A percentile compares a stretch with the other conserved stretches of the same genome.
Conservation (phyloP, 768 basidiomycete species). For the Tulasnella sp. region DNA sequence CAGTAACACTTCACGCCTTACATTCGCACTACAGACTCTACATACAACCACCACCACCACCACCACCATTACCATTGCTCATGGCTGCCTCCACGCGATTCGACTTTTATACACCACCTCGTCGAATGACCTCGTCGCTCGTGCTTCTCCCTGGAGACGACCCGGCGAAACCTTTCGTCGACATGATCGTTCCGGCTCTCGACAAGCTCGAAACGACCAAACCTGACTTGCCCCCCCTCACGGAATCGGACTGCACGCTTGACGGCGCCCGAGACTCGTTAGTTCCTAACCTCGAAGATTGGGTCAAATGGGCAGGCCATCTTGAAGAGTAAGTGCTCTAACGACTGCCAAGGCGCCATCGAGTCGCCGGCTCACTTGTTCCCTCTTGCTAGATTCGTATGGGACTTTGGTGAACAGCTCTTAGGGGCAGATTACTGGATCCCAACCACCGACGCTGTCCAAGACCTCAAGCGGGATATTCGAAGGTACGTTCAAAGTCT, state of each 20-base stretch:
- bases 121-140: not conserved
- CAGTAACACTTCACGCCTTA: not conserved
- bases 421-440: not conserved
- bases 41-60: not conserved
- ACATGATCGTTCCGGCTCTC: not conserved
- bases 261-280: not conserved
- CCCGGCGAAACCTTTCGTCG: not conserved
- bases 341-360: not conserved
- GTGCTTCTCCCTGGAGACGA: not conserved
- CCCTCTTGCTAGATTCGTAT: not conserved
- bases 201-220: not conserved
- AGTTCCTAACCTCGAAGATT: not conserved
- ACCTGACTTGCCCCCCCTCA: not conserved
- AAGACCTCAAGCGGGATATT: not conserved
- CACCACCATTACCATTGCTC: too few species aligned
- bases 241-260: not conserved
- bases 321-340: not conserved
- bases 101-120: not conserved
- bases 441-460: not conserved
- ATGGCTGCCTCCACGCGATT: not conserved
- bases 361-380: not conserved
- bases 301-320: not conserved
- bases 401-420: conserved; percentile 7
- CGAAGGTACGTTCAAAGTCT: not conserved
- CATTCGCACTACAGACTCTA: too few species aligned